phyloP scores from a whole-genome alignment of 495 filamentous ascomycete species.

The Penicillium desertorum region DNA sequence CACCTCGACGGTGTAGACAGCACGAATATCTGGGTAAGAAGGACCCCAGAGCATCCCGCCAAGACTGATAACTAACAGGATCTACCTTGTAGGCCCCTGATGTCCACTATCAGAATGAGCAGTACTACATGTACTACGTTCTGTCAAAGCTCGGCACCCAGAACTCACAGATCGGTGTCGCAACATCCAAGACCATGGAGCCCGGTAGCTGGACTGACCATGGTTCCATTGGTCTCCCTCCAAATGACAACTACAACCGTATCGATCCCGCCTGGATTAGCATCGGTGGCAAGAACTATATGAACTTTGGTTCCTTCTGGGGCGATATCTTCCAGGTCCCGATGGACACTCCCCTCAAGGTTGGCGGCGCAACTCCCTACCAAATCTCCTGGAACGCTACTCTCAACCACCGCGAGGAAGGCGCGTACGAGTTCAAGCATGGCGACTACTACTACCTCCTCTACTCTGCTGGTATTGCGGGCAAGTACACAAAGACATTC shows the following conservation, averaged over 20 bases:
- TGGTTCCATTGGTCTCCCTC: constrained; percentile 51
- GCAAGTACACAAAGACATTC: constrained; percentile 47
- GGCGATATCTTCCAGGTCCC: constrained; percentile 61
- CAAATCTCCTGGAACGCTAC: constrained; percentile 58
- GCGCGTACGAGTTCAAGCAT: constrained; percentile 54
- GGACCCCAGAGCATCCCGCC: background rate
- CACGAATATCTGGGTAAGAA: constrained; percentile 58
- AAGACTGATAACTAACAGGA: background rate
- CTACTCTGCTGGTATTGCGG: constrained; percentile 63
- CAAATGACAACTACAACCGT: constrained; percentile 59
- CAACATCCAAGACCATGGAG: constrained; percentile 61
- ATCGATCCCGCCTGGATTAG: constrained; percentile 67
- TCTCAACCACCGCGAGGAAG: constrained; percentile 59
- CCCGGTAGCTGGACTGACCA: constrained; percentile 58
- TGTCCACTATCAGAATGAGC: constrained; percentile 51
- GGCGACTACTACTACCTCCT: constrained; percentile 65
- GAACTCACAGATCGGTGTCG: constrained; percentile 64
- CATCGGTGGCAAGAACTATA: constrained; percentile 45
- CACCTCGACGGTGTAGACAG: constrained; percentile 47
- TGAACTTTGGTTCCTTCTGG: constrained; percentile 74
- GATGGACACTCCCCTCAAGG: constrained; percentile 47
- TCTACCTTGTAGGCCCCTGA: constrained; percentile 59
- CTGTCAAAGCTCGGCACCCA: constrained; percentile 64
- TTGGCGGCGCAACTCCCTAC: constrained; percentile 33
- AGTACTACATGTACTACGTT: constrained; percentile 73